These are phyloP conservation scores for Ophiostoma sp. DNA, from an alignment of 2,329 filamentous ascomycete genomes.

Conservation along the genomic window DNA sequence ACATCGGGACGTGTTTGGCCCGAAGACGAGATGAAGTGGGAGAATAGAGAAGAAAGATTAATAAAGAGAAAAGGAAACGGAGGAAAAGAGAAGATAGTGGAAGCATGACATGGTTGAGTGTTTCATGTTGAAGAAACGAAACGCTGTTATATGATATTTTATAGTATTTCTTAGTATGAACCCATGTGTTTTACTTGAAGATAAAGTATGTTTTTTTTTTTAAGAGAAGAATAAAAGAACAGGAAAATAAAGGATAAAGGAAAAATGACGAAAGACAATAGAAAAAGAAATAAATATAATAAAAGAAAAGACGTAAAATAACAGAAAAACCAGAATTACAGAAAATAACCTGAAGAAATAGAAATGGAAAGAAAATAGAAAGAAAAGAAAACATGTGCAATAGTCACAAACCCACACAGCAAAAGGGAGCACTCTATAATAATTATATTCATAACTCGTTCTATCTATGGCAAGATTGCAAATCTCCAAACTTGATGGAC, in stretches of 20 bases:
- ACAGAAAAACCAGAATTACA: too few species aligned
- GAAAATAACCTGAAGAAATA: too few species aligned
- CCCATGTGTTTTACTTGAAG: too few species aligned
- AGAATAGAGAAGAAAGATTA: not conserved
- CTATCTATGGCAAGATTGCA: constrained; percentile 1
- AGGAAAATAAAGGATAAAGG: too few species aligned
- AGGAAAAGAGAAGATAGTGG: not conserved
- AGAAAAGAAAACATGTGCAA: not conserved
- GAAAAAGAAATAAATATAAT: too few species aligned
- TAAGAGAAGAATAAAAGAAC: too few species aligned
- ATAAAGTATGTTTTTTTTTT: too few species aligned
- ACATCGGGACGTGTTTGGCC: not conserved
- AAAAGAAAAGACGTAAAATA: too few species aligned
- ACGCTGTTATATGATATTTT: not conserved
- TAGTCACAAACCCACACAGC: too few species aligned
- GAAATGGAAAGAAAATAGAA: not conserved
- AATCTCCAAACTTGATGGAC: not conserved
- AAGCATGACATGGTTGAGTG: not conserved
- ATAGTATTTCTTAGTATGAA: not conserved
- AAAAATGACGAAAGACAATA: too few species aligned
- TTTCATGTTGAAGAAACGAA: constrained; percentile 5
- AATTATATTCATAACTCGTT: not conserved
- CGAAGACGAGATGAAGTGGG: not conserved
- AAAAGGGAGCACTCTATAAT: too few species aligned
- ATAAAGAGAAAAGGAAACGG: not conserved